Conservation (phyloP, 2,329 filamentous ascomycete genomes). For the Ophiostoma angusticollis region DNA sequence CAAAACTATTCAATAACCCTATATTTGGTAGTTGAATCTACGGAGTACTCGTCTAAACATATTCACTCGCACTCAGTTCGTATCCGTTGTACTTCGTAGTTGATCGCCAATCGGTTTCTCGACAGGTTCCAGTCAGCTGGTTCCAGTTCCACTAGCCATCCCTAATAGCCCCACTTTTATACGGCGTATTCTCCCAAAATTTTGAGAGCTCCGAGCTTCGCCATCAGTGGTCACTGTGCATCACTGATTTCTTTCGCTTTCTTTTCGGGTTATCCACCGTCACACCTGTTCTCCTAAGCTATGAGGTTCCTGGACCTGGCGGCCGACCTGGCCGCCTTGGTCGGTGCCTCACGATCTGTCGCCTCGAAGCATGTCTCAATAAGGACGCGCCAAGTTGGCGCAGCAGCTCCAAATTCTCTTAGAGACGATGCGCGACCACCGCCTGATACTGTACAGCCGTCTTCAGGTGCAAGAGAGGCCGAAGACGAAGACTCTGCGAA, state of each 20-base stretch:
- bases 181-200: slow-evolving; percentile 2
- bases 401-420: not conserved
- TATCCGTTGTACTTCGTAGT: not conserved
- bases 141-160: too few species aligned
- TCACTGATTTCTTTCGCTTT: not conserved
- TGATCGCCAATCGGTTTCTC: too few species aligned
- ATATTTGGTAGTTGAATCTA: too few species aligned
- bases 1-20: not conserved
- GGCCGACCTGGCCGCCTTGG: slow-evolving; percentile 57
- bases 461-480: too few species aligned
- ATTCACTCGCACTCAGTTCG: too few species aligned
- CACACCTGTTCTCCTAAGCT: too few species aligned
- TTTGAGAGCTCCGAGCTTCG: not conserved
- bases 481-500: too few species aligned
- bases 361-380: slow-evolving; percentile 50
- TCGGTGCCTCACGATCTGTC: slow-evolving; percentile 56
- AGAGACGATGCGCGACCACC: not conserved
- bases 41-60: too few species aligned
- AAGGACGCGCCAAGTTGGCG: slow-evolving; percentile 36
- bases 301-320: slow-evolving; percentile 52
- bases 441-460: not conserved
- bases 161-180: slow-evolving; percentile 6
- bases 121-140: too few species aligned
- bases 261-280: not conserved
- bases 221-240: too few species aligned